Evolutionary conservation across 2,329 filamentous ascomycete species (phyloP), one percentile per base, ranked within the genome.

Genomic region (Monosporascus sp.): DNA sequence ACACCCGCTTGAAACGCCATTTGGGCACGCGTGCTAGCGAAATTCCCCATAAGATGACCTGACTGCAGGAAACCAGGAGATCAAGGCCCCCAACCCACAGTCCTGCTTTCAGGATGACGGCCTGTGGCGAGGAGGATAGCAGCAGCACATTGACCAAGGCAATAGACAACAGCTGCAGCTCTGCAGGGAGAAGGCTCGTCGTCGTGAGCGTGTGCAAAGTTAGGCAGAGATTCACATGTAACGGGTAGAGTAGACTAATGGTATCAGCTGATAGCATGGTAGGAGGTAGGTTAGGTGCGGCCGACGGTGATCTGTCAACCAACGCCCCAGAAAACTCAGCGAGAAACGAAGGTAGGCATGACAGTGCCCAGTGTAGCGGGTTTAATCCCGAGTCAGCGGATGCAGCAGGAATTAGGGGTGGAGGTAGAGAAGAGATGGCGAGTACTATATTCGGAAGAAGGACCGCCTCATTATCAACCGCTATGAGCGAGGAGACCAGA

Each of bases 121-220:
- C 84, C 70, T 97, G 94, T 0, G 93, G 89, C 0, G 92, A 94
- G 7, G 76, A 74, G 0, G 91, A 85, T 56, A 96, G 81, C 2
- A 96, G 68, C 1, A 95, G 74, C 16, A 97, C 74, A 64, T 96
- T 91, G 63, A 97, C 87, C 16, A 99, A 77, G 2, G 85, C 85
- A 40, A 88, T 82, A 1, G 93, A 93, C 17, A 97, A 80, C 9
- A 99, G 78, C 63, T 97, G 91, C 43, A 97, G 78, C 70, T 99
- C 94, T 5, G 94, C 86, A 2, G 88, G 82, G 50, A 97, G 78
- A 43, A 97, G 79, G 70, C 92, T 97, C 1, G 91, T 96, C 0
- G 90, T 93, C 1, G 92, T 93, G 57, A 97, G 79, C 66, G 89
- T 86, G 63, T 89, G 84, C 52, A 97, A 70, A 31, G 89, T 83